Conservation (phyloP, 75 land plant genomes). For the Larix kaempferi region DNA sequence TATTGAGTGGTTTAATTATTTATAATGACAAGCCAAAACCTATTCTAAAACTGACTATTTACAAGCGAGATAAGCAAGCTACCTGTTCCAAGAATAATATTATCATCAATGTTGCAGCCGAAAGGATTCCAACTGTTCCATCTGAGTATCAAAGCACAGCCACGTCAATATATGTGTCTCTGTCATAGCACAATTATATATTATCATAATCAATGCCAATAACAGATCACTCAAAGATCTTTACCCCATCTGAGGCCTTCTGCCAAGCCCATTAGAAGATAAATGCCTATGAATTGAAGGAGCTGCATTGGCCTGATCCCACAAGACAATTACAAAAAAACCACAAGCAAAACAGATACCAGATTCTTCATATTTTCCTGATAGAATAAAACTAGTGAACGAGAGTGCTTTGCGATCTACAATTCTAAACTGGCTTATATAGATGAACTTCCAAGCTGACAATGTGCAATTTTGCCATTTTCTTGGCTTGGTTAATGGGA, state of each 20-base stretch:
- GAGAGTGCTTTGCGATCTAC: background rate
- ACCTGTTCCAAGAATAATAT: constrained; percentile 74
- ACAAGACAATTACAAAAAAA: too few species aligned
- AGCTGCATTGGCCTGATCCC: too few species aligned
- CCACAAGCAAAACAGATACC: too few species aligned
- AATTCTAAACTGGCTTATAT: too few species aligned
- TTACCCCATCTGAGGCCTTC: constrained; percentile 10
- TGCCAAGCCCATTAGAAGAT: background rate
- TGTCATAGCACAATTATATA: background rate
- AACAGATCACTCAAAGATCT: background rate
- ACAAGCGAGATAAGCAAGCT: background rate
- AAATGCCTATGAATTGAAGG: too few species aligned
- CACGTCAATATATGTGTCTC: background rate
- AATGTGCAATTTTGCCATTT: too few species aligned
- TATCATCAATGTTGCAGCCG: constrained; percentile 61
- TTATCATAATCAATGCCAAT: background rate
- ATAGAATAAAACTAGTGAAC: background rate
- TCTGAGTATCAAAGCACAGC: constrained; percentile 19
- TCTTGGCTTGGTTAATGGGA: too few species aligned
- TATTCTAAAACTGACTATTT: background rate
- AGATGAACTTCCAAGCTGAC: too few species aligned
- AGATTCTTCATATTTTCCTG: too few species aligned
- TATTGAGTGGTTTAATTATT: too few species aligned
- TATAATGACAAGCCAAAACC: background rate
- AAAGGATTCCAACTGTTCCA: constrained; percentile 98